These are phyloP conservation scores for Neurospora tetraspora DNA, from an alignment of 495 filamentous ascomycete genomes.

Conservation along the genomic window DNA sequence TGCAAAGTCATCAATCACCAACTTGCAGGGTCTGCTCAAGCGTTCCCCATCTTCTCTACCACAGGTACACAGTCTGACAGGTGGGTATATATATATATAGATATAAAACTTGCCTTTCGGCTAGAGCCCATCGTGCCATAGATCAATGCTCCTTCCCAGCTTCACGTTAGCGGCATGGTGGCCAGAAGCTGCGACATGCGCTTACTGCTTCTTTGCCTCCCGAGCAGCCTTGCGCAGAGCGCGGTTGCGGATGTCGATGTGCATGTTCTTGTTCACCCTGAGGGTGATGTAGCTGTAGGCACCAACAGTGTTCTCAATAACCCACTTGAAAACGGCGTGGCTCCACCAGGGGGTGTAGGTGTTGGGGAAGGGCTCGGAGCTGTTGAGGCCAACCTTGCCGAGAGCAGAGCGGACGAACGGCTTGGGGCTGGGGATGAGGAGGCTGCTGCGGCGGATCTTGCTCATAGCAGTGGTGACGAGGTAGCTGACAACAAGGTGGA, in stretches of 20 bases:
- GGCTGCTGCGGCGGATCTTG: conserved; percentile 72
- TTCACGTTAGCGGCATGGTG: background rate
- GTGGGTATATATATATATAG: background rate
- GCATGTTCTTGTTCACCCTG: conserved; percentile 64
- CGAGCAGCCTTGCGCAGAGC: conserved; percentile 84
- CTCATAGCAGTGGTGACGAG: conserved; percentile 93
- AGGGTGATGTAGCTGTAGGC: conserved; percentile 52
- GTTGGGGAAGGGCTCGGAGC: conserved; percentile 63
- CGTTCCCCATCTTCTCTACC: background rate
- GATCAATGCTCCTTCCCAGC: background rate
- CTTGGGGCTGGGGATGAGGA: conserved; percentile 70
- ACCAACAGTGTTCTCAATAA: conserved; percentile 59
- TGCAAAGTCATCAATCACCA: background rate
- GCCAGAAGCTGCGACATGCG: background rate
- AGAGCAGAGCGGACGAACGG: conserved; percentile 72
- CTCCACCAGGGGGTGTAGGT: conserved; percentile 90
- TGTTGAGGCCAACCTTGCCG: conserved; percentile 68
- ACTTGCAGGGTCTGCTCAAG: background rate
- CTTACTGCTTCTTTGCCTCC: conserved; percentile 55
- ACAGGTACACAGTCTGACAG: background rate
- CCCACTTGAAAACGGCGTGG: conserved; percentile 84
- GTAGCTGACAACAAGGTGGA: conserved; percentile 81
- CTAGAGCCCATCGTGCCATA: background rate
- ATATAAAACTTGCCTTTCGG: background rate
- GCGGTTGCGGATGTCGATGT: conserved; percentile 75